Base-by-base conservation (phyloP, 2,329 filamentous ascomycete genomes). In the Colletotrichum somersetense region DNA sequence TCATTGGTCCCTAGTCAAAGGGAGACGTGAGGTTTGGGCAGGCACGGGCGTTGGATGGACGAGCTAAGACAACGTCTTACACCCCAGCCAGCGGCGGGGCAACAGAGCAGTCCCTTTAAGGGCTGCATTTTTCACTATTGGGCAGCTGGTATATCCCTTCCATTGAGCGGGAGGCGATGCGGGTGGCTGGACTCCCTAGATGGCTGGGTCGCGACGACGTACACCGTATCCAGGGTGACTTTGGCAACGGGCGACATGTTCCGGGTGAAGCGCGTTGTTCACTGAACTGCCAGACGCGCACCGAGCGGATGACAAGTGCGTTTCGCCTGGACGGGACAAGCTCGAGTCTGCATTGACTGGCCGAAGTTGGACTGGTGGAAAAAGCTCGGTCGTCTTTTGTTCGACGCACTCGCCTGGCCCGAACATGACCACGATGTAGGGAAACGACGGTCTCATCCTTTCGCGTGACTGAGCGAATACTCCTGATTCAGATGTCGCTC, bases 151-250 rank as follows among this genome's bases (percentile, higher is more conserved):
- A 44, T 35, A 69, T 70, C 70, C 70, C 70, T 72, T 69, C 42
- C 44, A n/a, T 55, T 55, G 30, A 50, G 20, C 23, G 23, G 53
- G 40, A 30, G 23, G 48, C 55, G 56, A 70, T 64, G 35, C 20
- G 14, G 59, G 69, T 63, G 70, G 70, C 30, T 70, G 70, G 70
- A n/a, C 70, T 70, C 70, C 70, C 70, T 72, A 20, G 59, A 44
- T 65, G 66, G 55, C 61, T 56, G 59, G 66, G 38, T 20, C n/a
- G 5, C 20, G 46, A 56, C 4, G 48, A 59, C 53, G 38, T 44
- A 30, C 12, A 35, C 35, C 57, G 53, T 38, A 38, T 46, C 52
- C 52, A 62, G 63, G 63, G 57, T 30, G 20, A 38, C 26, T 52
- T 42, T 26, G n/a, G 33, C 33, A 40, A 50, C 59, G 16, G 35